Evolutionary conservation across 495 filamentous ascomycete genomes (phyloP).

Genomic region (Glonium stellatum): DNA sequence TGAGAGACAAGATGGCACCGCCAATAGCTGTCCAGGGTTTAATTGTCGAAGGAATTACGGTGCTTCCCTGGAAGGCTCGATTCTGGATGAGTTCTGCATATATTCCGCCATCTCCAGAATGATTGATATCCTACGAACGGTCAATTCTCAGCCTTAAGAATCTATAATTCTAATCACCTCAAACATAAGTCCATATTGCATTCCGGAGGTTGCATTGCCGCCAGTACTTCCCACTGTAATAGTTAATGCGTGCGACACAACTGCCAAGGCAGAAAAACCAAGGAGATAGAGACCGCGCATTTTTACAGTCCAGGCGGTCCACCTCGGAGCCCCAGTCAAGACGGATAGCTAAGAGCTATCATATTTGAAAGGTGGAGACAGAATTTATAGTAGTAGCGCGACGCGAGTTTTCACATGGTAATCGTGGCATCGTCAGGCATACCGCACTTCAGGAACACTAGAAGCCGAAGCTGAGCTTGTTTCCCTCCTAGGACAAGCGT

Average conservation of each 20-base stretch:
- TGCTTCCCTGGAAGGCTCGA: constrained; percentile 59
- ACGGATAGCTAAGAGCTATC: no score
- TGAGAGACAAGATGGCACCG: constrained; percentile 44
- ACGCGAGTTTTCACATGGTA: neutral
- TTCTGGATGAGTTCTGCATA: constrained; percentile 70
- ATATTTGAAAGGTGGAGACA: no score
- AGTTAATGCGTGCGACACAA: constrained; percentile 22
- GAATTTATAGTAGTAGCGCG: no score
- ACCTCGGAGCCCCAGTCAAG: neutral
- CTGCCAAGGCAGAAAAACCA: constrained; percentile 9
- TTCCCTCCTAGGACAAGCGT: neutral
- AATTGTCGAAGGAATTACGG: constrained; percentile 31
- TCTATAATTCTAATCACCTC: constrained; percentile 36
- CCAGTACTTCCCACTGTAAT: constrained; percentile 41
- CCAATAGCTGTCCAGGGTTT: constrained; percentile 53
- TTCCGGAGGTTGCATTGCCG: constrained; percentile 48
- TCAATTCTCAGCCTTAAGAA: constrained; percentile 5
- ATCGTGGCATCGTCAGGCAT: neutral
- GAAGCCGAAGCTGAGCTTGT: neutral
- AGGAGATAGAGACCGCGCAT: neutral
- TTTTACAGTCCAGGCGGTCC: neutral
- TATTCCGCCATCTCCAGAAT: constrained; percentile 69
- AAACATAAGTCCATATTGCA: constrained; percentile 57
- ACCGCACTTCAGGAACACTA: neutral
- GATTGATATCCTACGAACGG: constrained; percentile 57